Percentiles rank a stretch among this genome's conserved stretches.
Conservation (phyloP, 257 asterid genomes). For the Solanum tarijense region DNA sequence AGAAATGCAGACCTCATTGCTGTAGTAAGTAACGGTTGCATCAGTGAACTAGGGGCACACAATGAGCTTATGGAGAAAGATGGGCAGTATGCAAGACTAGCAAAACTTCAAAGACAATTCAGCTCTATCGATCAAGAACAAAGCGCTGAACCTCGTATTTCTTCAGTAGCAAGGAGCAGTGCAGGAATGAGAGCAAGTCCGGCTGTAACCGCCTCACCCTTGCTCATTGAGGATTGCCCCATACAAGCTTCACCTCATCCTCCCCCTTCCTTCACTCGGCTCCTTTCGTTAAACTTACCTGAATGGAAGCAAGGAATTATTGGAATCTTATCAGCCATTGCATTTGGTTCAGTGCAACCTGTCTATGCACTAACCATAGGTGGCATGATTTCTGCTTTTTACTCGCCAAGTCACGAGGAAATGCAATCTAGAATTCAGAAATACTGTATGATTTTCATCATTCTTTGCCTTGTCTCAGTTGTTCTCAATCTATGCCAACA, state of each 20-base stretch:
- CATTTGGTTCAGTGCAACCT: constrained; percentile 73
- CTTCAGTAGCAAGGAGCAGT: constrained; percentile 48
- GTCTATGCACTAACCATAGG: constrained; percentile 73
- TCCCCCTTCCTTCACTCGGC: constrained; percentile 39
- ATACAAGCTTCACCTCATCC: constrained; percentile 17
- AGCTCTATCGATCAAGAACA: constrained; percentile 53
- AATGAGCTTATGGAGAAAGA: constrained; percentile 41
- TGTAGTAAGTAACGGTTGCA: constrained; percentile 41
- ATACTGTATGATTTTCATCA: constrained; percentile 37
- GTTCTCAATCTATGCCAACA: constrained; percentile 58
- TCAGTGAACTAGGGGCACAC: constrained; percentile 63
- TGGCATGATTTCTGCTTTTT: constrained; percentile 71
- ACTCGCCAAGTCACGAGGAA: constrained; percentile 37
- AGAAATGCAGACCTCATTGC: constrained; percentile 66
- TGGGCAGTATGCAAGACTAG: constrained; percentile 55
- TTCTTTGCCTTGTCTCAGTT: constrained; percentile 49
- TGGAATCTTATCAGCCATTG: constrained; percentile 53
- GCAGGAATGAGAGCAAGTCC: constrained; percentile 57
- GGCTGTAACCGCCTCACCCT: constrained; percentile 36
- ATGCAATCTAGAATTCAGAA: constrained; percentile 46
- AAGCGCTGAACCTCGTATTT: constrained; percentile 5
- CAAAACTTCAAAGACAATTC: constrained; percentile 54
- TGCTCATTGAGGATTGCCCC: constrained; percentile 1
- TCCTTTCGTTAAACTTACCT: constrained; percentile 47
- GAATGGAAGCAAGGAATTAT: constrained; percentile 69